Base-by-base conservation (phyloP, 805 yeast genomes). In the Metschnikowia koreensis region DNA sequence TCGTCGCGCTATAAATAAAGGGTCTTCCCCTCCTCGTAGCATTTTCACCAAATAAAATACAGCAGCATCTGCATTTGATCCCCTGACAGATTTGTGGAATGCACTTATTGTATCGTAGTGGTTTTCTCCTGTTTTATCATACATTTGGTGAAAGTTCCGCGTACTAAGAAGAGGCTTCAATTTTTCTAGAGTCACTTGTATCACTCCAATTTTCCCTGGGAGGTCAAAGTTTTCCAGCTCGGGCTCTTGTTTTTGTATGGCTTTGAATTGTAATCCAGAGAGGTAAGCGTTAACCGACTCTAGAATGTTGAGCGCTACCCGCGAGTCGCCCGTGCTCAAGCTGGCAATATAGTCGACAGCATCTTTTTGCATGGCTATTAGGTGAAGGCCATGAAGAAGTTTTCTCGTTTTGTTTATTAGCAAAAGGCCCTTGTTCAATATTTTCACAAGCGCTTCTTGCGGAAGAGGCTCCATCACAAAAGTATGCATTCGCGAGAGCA, bases 81-180 rank as follows among this genome's bases (percentile, higher is more conserved):
- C 99, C 51, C 99, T 76, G 0, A 94, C 81, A 0, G 96, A 81
- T 63, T 94, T 94, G 70, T 94, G 99, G 58, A 94, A 87, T 1
- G 99, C 99, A 12, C 96, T 88, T 7, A 94, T 94, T 1, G 96
- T 82, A 66, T 94, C 99, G 67, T 94, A 94, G 66, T 94, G 99
- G 5, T 83, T 82, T 60, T 94, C 99, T 1, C 97, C 97, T 34
- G 82, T 84, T 44, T 89, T 76, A 66, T 94, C 98, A 64, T 93
- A 92, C 59, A 84, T 70, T 68, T 81, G 74, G 44, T 71, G 76
- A 50, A 67, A 74, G 56, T 63, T 82, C 69, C 64, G 75, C 60
- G 63, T 82, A 56, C 46, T 80, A 59, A 55, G 66, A 22, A 74
- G 54, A 2, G 75, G 76, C 46, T 79, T 73, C 38, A 85, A 57